These are phyloP conservation scores for Schoenoplectus triqueter DNA, from an alignment of 202 grass and related monocot genomes.

Conservation along the genomic window DNA sequence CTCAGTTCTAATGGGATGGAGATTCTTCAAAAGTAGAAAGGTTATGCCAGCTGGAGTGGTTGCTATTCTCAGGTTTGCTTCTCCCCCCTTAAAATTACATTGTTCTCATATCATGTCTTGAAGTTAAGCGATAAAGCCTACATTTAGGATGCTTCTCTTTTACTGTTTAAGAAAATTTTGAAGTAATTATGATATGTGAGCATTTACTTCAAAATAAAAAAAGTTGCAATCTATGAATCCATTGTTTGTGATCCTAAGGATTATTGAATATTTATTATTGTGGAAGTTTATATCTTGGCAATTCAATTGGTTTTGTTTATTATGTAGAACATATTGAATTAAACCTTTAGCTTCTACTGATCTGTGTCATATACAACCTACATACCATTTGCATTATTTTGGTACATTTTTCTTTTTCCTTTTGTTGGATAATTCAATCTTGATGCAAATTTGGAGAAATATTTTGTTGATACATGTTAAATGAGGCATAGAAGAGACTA, in stretches of 20 bases:
- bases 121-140: background rate
- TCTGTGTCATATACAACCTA: too few species aligned
- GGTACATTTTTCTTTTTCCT: too few species aligned
- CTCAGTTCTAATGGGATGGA: conserved; percentile 73
- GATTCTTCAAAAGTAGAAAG: conserved; percentile 75
- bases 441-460: too few species aligned
- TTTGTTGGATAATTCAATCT: too few species aligned
- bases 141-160: conserved; percentile 12
- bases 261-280: background rate
- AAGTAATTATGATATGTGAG: background rate
- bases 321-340: too few species aligned
- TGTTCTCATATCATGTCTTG: background rate
- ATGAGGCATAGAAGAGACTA: too few species aligned
- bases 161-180: background rate
- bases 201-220: background rate
- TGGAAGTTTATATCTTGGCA: background rate
- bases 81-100: background rate
- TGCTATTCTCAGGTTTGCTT: conserved; percentile 69
- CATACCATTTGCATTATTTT: too few species aligned
- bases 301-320: conserved; percentile 4
- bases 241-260: background rate
- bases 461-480: too few species aligned
- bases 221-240: background rate
- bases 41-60: conserved; percentile 91
- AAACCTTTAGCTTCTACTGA: too few species aligned